Conservation (phyloP, 2,329 filamentous ascomycete genomes). For the Penicillium sp. region DNA sequence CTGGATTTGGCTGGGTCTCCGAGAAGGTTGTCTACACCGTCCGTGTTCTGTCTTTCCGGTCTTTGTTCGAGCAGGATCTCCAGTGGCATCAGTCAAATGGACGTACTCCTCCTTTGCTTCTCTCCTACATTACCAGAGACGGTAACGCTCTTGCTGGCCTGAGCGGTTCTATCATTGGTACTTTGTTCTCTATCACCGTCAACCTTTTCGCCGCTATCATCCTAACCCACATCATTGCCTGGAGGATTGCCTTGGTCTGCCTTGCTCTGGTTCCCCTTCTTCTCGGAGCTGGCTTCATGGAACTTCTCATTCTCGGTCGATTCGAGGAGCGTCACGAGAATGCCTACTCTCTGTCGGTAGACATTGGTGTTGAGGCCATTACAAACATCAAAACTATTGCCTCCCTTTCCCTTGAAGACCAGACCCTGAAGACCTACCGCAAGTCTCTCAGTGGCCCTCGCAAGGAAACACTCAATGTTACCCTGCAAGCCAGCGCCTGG, state of each 20-base stretch:
- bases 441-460: slow-evolving; percentile 49
- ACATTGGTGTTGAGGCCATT: slow-evolving; percentile 54
- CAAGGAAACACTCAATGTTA: slow-evolving; percentile 52
- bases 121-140: slow-evolving; percentile 70
- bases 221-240: slow-evolving; percentile 69
- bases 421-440: slow-evolving; percentile 48
- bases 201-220: slow-evolving; percentile 70
- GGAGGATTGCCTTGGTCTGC: slow-evolving; percentile 74
- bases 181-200: slow-evolving; percentile 66
- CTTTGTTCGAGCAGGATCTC: slow-evolving; percentile 65
- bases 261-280: slow-evolving; percentile 69
- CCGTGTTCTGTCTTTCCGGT: slow-evolving; percentile 64
- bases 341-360: slow-evolving; percentile 53
- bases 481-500: slow-evolving; percentile 49
- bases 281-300: slow-evolving; percentile 68
- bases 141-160: slow-evolving; percentile 67
- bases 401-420: slow-evolving; percentile 53
- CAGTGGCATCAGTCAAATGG: slow-evolving; percentile 70
- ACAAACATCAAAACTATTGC: slow-evolving; percentile 55
- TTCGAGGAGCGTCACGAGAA: slow-evolving; percentile 58
- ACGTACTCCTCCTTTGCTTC: slow-evolving; percentile 61
- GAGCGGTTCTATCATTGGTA: slow-evolving; percentile 70
- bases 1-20: slow-evolving; percentile 58
- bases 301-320: slow-evolving; percentile 60
- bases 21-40: slow-evolving; percentile 67